phyloP scores from a whole-genome alignment of 1,284 basidiomycete genomes.

The Testicularia cyperi region DNA sequence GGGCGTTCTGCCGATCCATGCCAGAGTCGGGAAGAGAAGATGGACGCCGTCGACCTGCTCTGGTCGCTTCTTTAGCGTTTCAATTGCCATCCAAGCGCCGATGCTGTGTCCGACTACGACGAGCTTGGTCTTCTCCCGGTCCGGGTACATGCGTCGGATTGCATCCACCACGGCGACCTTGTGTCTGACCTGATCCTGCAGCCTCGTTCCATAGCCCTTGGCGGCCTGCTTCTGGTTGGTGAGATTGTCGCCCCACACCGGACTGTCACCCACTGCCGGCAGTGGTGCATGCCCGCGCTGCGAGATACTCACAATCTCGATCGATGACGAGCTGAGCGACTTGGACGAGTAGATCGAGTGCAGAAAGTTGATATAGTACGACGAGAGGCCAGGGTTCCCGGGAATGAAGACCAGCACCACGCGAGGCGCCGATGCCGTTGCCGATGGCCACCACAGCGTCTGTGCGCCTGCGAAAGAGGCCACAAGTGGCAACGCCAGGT shows the following conservation, averaged over 20 bases:
- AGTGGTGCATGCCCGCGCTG: slow-evolving; percentile 45
- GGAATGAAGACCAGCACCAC: slow-evolving; percentile 46
- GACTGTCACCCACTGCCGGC: slow-evolving; percentile 9
- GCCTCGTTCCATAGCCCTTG: slow-evolving; percentile 17
- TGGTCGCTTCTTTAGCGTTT: slow-evolving; percentile 24
- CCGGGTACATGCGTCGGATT: slow-evolving; percentile 15
- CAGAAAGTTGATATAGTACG: slow-evolving; percentile 46
- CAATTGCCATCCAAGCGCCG: slow-evolving; percentile 41
- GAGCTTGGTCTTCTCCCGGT: slow-evolving; percentile 13
- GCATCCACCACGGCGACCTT: slow-evolving; percentile 39
- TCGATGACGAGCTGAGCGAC: background rate
- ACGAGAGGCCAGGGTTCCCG: slow-evolving; percentile 44
- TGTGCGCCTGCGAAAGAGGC: slow-evolving; percentile 35
- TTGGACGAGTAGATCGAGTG: slow-evolving; percentile 18
- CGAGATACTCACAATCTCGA: slow-evolving; percentile 44
- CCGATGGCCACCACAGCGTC: slow-evolving; percentile 34
- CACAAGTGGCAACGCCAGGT: slow-evolving; percentile 18
- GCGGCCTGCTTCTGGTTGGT: slow-evolving; percentile 8
- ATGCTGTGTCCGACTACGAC: slow-evolving; percentile 45
- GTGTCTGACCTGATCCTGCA: slow-evolving; percentile 42
- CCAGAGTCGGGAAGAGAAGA: slow-evolving; percentile 44
- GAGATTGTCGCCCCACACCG: slow-evolving; percentile 13
- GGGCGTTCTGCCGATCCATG: slow-evolving; percentile 40
- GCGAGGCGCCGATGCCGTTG: slow-evolving; percentile 6
- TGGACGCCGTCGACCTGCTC: slow-evolving; percentile 34